These are phyloP conservation scores for Rhodotorula babjevae DNA, from an alignment of 768 basidiomycete species.

Conservation along the genomic window DNA sequence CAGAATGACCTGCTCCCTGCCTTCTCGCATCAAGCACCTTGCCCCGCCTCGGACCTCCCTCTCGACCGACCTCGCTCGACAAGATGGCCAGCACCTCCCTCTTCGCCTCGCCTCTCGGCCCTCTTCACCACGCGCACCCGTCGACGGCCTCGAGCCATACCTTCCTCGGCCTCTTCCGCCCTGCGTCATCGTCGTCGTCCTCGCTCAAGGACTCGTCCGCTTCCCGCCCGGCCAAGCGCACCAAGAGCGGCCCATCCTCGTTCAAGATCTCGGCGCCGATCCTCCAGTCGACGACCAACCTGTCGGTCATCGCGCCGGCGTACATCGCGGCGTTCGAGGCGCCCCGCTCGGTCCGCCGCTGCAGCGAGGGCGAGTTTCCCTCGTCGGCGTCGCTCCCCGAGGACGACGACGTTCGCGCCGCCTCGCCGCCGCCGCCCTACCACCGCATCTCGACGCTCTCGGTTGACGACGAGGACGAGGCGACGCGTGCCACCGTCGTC, in stretches of 20 bases:
- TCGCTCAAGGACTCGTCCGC: neutral
- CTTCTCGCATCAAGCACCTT: neutral
- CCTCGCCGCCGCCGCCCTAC: neutral
- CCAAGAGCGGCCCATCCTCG: neutral
- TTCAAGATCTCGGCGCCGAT: neutral
- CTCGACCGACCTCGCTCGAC: neutral
- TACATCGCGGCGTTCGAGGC: neutral
- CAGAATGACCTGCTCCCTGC: neutral
- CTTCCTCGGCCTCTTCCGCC: neutral
- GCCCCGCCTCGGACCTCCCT: neutral
- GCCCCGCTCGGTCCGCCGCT: neutral
- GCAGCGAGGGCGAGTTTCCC: neutral
- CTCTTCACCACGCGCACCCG: neutral
- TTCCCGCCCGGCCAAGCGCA: neutral
- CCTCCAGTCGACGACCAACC: constrained; percentile 1
- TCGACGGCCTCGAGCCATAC: neutral
- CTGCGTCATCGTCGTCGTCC: neutral
- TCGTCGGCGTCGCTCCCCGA: neutral
- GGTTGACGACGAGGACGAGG: neutral
- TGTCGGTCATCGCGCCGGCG: neutral
- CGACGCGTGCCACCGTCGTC: neutral
- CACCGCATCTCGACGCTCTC: neutral
- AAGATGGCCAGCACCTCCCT: neutral
- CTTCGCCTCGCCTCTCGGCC: neutral
- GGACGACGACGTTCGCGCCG: neutral